Percentiles rank a stretch among this genome's conserved stretches.
phyloP scores from a whole-genome alignment of 805 yeast species.

The Lipomyces mesembrius region DNA sequence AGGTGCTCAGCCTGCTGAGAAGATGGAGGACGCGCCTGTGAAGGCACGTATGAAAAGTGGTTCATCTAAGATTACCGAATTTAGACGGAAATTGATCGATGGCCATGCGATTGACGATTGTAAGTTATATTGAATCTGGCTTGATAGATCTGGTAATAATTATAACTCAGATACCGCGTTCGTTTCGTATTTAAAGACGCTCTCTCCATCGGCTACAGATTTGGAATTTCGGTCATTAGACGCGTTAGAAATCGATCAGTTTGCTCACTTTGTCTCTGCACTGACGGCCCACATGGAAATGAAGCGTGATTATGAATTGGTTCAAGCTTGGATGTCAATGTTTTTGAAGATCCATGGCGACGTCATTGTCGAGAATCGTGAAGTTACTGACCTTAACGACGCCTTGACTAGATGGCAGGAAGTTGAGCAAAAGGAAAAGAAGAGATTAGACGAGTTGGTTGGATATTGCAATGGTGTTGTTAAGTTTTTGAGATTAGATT shows the following conservation, averaged over 20 bases:
- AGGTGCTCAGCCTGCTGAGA: conserved; percentile 8
- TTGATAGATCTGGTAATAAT: neutral
- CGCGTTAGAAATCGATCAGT: conserved; percentile 60
- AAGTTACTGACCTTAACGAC: conserved; percentile 46
- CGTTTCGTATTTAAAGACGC: conserved; percentile 57
- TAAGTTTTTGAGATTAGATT: conserved; percentile 48
- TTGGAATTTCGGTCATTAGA: conserved; percentile 83
- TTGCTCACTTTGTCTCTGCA: conserved; percentile 68
- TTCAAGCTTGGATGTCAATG: conserved; percentile 79
- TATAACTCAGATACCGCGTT: conserved; percentile 47
- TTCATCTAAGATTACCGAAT: conserved; percentile 53
- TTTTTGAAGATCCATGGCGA: conserved; percentile 83
- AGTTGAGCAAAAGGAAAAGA: conserved; percentile 49
- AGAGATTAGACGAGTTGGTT: conserved; percentile 62
- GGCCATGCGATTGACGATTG: conserved; percentile 52
- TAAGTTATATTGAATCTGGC: conserved; percentile 23
- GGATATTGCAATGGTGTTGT: conserved; percentile 80
- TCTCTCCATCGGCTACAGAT: conserved; percentile 81
- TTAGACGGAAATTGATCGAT: conserved; percentile 67
- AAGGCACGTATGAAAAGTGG: conserved; percentile 4
- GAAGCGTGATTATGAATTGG: conserved; percentile 71
- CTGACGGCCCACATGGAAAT: conserved; percentile 60
- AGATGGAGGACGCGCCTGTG: conserved; percentile 40
- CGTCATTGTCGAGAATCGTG: conserved; percentile 51
- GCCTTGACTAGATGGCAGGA: conserved; percentile 58